A percentile compares a stretch with the other conserved stretches of the same genome.
Evolutionary conservation across 345 rosid genomes (phyloP).

Genomic region (Triadica sebifera): DNA sequence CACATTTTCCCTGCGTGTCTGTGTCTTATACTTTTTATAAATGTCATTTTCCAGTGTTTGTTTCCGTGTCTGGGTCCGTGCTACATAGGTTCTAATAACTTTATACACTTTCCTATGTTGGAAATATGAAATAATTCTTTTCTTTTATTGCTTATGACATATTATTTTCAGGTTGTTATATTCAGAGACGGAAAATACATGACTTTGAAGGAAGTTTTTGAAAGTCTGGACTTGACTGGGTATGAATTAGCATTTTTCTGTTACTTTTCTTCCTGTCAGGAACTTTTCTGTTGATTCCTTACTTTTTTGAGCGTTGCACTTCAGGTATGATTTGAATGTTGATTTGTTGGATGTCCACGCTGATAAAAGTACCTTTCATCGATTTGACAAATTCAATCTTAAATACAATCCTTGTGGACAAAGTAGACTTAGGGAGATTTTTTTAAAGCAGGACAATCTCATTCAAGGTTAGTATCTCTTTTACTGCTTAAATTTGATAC

Average conservation of each 20-base stretch:
- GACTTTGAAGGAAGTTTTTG: slow-evolving; percentile 54
- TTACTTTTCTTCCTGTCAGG: slow-evolving; percentile 8
- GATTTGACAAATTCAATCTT: slow-evolving; percentile 58
- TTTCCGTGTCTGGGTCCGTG: too few species aligned
- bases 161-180: slow-evolving; percentile 46
- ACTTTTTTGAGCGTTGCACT: slow-evolving; percentile 3
- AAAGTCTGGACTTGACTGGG: slow-evolving; percentile 56
- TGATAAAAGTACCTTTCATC: slow-evolving; percentile 52
- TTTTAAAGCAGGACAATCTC: slow-evolving; percentile 57
- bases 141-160: neutral
- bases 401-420: slow-evolving; percentile 62
- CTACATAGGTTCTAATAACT: too few species aligned
- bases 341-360: slow-evolving; percentile 59
- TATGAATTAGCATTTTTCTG: slow-evolving; percentile 11
- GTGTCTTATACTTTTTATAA: too few species aligned
- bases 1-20: too few species aligned
- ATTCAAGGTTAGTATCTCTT: slow-evolving; percentile 40
- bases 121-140: neutral
- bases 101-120: neutral
- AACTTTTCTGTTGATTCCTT: neutral
- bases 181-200: slow-evolving; percentile 58
- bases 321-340: slow-evolving; percentile 52
- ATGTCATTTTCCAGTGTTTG: too few species aligned
- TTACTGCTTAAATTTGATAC: neutral
- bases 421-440: slow-evolving; percentile 58